These are phyloP conservation scores for Suaeda aralocaspica DNA, from an alignment of 148 eudicot genomes.

Conservation along the genomic window DNA sequence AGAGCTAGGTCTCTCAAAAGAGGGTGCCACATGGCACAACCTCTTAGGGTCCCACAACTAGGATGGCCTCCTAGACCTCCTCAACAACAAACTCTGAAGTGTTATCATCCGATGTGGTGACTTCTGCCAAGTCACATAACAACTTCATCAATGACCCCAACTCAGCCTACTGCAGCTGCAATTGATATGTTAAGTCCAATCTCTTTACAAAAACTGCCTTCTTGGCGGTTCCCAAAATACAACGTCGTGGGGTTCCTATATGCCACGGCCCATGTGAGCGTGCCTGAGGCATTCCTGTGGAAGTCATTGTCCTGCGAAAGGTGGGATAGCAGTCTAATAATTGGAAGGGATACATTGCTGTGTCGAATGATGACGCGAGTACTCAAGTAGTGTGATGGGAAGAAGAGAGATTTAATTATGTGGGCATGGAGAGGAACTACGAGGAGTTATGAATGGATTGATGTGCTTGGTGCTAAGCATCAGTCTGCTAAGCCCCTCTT, in stretches of 20 bases:
- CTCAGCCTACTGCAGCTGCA: constrained; percentile 39
- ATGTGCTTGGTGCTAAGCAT: constrained; percentile 45
- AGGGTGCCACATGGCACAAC: constrained; percentile 24
- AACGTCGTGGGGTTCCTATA: constrained; percentile 50
- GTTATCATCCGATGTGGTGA: constrained; percentile 85
- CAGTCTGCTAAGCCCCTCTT: constrained; percentile 36
- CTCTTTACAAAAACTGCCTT: constrained; percentile 28
- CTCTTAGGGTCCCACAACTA: constrained; percentile 60
- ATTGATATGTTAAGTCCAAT: constrained; percentile 31
- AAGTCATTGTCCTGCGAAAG: constrained; percentile 53
- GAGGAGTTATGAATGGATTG: constrained; percentile 60
- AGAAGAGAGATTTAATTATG: constrained; percentile 59
- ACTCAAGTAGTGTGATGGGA: constrained; percentile 32
- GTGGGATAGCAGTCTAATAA: constrained; percentile 72
- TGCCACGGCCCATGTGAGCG: constrained; percentile 56
- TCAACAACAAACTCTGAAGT: constrained; percentile 47
- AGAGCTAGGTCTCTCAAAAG: constrained; percentile 4
- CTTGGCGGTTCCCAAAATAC: constrained; percentile 24
- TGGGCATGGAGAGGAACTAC: constrained; percentile 67
- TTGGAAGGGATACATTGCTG: constrained; percentile 68
- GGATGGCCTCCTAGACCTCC: constrained; percentile 65
- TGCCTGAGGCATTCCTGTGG: constrained; percentile 42
- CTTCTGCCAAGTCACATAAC: constrained; percentile 82
- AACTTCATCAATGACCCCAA: constrained; percentile 41
- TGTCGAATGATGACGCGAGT: constrained; percentile 42